phyloP scores from a whole-genome alignment of 2,329 filamentous ascomycete species.

The Escovopsis sp. region DNA sequence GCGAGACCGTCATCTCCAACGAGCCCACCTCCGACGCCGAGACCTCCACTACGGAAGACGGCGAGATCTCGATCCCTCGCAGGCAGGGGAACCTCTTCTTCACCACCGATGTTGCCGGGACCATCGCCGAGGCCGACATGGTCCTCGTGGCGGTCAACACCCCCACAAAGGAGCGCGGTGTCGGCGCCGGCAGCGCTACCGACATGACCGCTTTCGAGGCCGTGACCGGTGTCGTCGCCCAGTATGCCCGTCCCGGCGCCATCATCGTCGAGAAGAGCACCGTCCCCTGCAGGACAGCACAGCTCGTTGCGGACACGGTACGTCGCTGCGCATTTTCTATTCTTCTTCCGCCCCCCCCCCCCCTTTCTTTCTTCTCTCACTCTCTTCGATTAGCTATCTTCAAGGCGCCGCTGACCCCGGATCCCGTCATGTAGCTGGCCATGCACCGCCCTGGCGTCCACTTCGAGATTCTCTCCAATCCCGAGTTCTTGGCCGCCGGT shows the following conservation, averaged over 20 bases:
- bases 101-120: slow-evolving; percentile 47
- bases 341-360: too few relatives aligned
- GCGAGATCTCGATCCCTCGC: slow-evolving; percentile 21
- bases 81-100: slow-evolving; percentile 57
- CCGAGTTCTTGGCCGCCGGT: slow-evolving; percentile 67
- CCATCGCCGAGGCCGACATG: slow-evolving; percentile 54
- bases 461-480: slow-evolving; percentile 69
- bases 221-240: slow-evolving; percentile 51
- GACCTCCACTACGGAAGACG: slow-evolving; percentile 16
- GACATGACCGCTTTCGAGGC: slow-evolving; percentile 61
- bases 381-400: too few relatives aligned
- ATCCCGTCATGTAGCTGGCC: slow-evolving; percentile 26
- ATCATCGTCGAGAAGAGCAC: slow-evolving; percentile 76
- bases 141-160: slow-evolving; percentile 69
- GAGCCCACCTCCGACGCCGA: slow-evolving; percentile 19
- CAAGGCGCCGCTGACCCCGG: too few relatives aligned
- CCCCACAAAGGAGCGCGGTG: slow-evolving; percentile 56
- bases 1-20: slow-evolving; percentile 26
- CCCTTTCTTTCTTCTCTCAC: too few relatives aligned
- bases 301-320: slow-evolving; percentile 54
- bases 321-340: slow-evolving; percentile 10
- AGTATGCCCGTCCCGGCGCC: slow-evolving; percentile 48
- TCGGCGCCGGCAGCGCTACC: slow-evolving; percentile 55
- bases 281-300: slow-evolving; percentile 60
- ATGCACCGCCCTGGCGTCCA: slow-evolving; percentile 45